Evolutionary conservation across 257 asterid species (phyloP), one percentile per base, ranked within the genome.

Genomic region (Gentiana macrophylla): DNA sequence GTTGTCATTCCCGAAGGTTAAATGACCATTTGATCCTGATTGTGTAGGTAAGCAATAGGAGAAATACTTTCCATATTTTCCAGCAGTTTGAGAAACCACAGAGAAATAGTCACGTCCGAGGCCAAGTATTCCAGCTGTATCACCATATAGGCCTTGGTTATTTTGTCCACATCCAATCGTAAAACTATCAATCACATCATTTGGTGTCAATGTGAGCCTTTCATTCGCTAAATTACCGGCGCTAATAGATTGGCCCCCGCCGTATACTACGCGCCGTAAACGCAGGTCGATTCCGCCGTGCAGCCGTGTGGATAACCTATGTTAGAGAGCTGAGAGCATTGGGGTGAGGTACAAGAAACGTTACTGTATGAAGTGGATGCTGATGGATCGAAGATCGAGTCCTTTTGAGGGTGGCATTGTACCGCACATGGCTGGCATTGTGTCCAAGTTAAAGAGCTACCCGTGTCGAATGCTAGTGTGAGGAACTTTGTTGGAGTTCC

Each of bases 371-470:
- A 62, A 8, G 66, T 50, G 2, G 95, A 85, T 32, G 53, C 5
- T 4, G 68, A 50, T 8, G 94, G 92, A 66, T 83, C 60, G 59
- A 79, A 86, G 1, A 79, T 83, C 4, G 85, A 80, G 2, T 83
- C 82, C 13, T 72, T 70, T 41, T 89, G 97, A 12, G 59, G 2
- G 64, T 83, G 81, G 68, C 97, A 89, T 1, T 62, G 54, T 5
- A 55, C 44, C 0, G 8, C 71, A 36, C 97, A 89, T 0, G 95
- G 97, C 12, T 75, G 47, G 38, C 97, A 89, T 7, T 86, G 97
- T 1, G 95, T 86, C 97, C 97, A 89, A 3, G 97, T 81, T 0
- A 89, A 63, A 65, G 81, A 94, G 12, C 94, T 83, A 1, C 95
- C 97, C 0, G 97, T 89, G 65, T 89, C 95, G 12, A 89, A 80